Conservation (phyloP, 208 protist species). For the Leishmania arabica region DNA sequence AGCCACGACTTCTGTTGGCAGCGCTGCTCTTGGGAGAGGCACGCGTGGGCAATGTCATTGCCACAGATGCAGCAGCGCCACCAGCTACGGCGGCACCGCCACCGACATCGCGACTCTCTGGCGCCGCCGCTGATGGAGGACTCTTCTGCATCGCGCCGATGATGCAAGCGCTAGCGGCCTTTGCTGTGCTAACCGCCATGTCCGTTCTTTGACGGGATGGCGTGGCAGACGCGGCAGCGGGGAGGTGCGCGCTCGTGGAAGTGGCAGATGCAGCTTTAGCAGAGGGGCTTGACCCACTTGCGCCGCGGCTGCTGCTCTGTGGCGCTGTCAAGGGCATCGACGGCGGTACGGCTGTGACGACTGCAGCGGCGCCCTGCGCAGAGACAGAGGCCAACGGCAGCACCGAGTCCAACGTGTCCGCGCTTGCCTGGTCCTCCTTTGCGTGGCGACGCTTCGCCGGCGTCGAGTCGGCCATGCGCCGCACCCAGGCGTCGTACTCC, state of each 20-base stretch:
- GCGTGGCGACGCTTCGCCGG: slow-evolving; percentile 32
- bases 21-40: background rate
- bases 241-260: background rate
- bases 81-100: background rate
- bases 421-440: background rate
- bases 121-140: background rate
- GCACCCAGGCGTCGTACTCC: slow-evolving; percentile 78
- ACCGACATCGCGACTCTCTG: background rate
- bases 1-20: background rate
- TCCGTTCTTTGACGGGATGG: slow-evolving; percentile 12
- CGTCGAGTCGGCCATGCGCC: slow-evolving; percentile 22
- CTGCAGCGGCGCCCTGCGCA: slow-evolving; percentile 9
- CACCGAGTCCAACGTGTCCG: background rate
- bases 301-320: background rate
- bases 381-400: background rate
- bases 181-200: slow-evolving; percentile 13
- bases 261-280: background rate
- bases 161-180: slow-evolving; percentile 19
- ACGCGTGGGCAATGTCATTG: background rate
- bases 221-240: background rate
- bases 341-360: background rate
- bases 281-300: background rate
- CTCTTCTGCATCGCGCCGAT: slow-evolving; percentile 23
- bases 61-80: background rate
- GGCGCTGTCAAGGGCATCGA: background rate